Evolutionary conservation across 2,329 filamentous ascomycete species (phyloP).

Genomic region (Pochonia chlamydosporia): DNA sequence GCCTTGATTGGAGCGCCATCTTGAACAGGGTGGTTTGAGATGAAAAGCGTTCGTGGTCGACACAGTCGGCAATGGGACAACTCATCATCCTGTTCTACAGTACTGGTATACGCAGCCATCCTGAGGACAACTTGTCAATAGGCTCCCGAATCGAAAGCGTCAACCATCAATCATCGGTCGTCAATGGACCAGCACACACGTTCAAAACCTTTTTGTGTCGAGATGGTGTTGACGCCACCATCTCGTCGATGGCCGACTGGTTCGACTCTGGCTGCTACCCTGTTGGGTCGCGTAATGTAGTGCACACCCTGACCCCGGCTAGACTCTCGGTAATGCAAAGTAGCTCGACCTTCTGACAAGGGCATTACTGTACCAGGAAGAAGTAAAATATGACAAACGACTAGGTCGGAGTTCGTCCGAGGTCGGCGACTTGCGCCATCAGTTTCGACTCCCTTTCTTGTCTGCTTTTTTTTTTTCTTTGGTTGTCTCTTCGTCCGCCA

Average conservation of each 20-base stretch:
- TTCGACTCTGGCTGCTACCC: background rate
- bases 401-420: conserved; percentile 10
- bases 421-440: conserved; percentile 7
- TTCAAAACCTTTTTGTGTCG: background rate
- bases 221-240: conserved; percentile 3
- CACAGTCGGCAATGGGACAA: too few species aligned
- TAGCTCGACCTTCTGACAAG: conserved; percentile 2
- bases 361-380: background rate
- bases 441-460: background rate
- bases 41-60: too few species aligned
- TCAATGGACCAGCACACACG: background rate
- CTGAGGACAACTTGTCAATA: too few species aligned
- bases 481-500: background rate
- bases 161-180: background rate
- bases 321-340: conserved; percentile 9
- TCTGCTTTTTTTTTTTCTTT: too few species aligned
- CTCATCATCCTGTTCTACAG: too few species aligned
- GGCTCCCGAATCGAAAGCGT: background rate
- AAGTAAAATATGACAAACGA: conserved; percentile 5
- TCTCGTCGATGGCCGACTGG: background rate
- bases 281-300: background rate
- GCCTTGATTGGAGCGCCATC: background rate
- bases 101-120: too few species aligned
- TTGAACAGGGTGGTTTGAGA: too few species aligned
- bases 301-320: conserved; percentile 3